Base-by-base conservation (phyloP, 257 asterid species). In the Petunia axillaris region DNA sequence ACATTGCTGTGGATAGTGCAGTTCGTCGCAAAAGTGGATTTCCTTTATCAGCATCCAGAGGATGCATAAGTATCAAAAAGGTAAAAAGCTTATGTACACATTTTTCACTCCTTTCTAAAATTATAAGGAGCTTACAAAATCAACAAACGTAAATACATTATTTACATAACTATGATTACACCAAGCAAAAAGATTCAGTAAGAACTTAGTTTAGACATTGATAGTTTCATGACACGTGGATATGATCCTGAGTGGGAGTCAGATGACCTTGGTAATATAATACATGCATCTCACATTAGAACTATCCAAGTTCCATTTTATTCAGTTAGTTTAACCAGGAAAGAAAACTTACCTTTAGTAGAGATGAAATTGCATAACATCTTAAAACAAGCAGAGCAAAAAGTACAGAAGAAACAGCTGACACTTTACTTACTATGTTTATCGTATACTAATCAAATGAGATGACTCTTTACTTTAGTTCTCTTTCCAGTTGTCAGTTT, bases 351-450 rank as follows among this genome's bases (percentile, higher is more conserved):
- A 64, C 37, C 39, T 64, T 13, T 9, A 13, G 39, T 38, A 64
- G 48, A 64, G 71, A 48, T 38, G 25, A 64, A 38, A 5, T 64
- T 64, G 39, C 39, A 2, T 5, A 64, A 38, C 71, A 64, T 25
- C 71, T 64, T 11, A 44, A 64, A 64, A 64, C 71, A 64, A 64
- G 48, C 71, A 64, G n/a, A 3, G 9, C 48, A 38, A 64, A 64
- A 64, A 64, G 48, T 64, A 64, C 5, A 7, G 5, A 71, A 5
- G 62, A 71, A 48, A 35, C 13, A 71, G 62, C 46, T 35, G 44
- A 71, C 38, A 71, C 77, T 71, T 40, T 11, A 71, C 35, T 11
- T 71, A 11, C 60, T 11, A 71, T 71, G 13, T 35, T 2, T 50
- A 50, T 10, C 35, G 35, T 11, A 35, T 50, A 48, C 62, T 71